Conservation (phyloP, 2,329 filamentous ascomycete genomes). For the Monilinia fructigena region DNA sequence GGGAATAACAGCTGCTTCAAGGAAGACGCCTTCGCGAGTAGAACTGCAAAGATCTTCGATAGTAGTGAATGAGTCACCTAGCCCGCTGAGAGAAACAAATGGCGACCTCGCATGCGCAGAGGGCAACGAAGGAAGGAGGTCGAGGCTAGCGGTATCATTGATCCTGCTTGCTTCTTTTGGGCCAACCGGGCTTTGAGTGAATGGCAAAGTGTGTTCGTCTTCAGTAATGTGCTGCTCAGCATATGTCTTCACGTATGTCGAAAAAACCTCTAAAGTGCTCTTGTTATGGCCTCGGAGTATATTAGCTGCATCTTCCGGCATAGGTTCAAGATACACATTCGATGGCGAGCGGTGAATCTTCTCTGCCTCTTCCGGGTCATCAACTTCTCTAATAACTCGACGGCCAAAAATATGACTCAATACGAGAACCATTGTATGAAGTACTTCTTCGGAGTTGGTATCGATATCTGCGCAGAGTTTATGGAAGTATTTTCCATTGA, state of each 20-base stretch:
- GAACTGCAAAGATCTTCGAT: slow-evolving; percentile 67
- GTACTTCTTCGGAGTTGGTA: slow-evolving; percentile 48
- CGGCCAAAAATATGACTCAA: slow-evolving; percentile 71
- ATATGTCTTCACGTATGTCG: slow-evolving; percentile 67
- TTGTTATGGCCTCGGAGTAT: slow-evolving; percentile 63
- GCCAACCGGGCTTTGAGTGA: slow-evolving; percentile 36
- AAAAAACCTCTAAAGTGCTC: slow-evolving; percentile 61
- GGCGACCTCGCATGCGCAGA: slow-evolving; percentile 57
- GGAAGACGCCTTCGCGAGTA: slow-evolving; percentile 66
- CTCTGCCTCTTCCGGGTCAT: slow-evolving; percentile 49
- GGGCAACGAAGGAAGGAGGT: slow-evolving; percentile 40
- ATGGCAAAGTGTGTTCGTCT: slow-evolving; percentile 36
- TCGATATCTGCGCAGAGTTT: slow-evolving; percentile 59
- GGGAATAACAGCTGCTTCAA: slow-evolving; percentile 72
- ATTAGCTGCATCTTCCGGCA: slow-evolving; percentile 57
- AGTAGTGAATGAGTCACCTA: slow-evolving; percentile 60
- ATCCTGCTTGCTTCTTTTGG: slow-evolving; percentile 1
- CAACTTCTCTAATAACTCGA: slow-evolving; percentile 49
- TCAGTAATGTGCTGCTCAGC: slow-evolving; percentile 56
- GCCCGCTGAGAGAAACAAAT: slow-evolving; percentile 70
- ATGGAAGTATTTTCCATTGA: slow-evolving; percentile 70
- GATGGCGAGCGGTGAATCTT: slow-evolving; percentile 59
- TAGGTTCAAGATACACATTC: slow-evolving; percentile 60
- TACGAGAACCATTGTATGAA: slow-evolving; percentile 64
- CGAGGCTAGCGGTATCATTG: slow-evolving; percentile 25